Percentiles rank a stretch among this genome's conserved stretches.
These are phyloP conservation scores for Mycena metata DNA, from an alignment of 768 basidiomycete species.

Conservation along the genomic window DNA sequence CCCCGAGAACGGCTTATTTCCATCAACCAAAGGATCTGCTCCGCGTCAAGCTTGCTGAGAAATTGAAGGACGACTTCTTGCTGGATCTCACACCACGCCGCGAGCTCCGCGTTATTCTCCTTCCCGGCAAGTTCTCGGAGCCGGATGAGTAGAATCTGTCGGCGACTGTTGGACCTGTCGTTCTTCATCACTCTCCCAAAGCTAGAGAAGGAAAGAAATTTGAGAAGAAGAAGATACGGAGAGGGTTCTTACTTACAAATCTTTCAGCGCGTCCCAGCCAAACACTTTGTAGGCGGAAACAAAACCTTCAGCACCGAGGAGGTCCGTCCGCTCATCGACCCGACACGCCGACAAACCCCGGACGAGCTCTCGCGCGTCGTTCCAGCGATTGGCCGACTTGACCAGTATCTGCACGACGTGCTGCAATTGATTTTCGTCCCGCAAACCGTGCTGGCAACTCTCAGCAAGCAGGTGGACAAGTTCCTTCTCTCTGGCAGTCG, in stretches of 20 bases:
- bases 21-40: slow-evolving; percentile 27
- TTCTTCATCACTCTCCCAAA: slow-evolving; percentile 8
- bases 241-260: slow-evolving; percentile 20
- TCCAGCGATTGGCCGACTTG: slow-evolving; percentile 31
- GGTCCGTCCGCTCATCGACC: slow-evolving; percentile 11
- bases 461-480: background rate
- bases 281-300: slow-evolving; percentile 34
- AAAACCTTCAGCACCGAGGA: slow-evolving; percentile 30
- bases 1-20: slow-evolving; percentile 19
- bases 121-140: slow-evolving; percentile 9
- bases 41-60: slow-evolving; percentile 15
- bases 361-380: slow-evolving; percentile 20
- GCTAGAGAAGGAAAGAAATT: background rate
- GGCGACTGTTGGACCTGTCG: slow-evolving; percentile 24
- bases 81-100: slow-evolving; percentile 23
- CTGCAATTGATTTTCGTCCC: background rate
- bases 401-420: slow-evolving; percentile 10
- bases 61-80: slow-evolving; percentile 10
- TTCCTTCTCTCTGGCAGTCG: slow-evolving; percentile 22
- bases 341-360: slow-evolving; percentile 22
- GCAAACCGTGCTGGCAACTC: background rate
- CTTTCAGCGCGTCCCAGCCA: slow-evolving; percentile 27
- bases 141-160: slow-evolving; percentile 16
- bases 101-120: slow-evolving; percentile 17
- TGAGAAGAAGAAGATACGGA: background rate